Percentiles rank a stretch among this genome's conserved stretches.
phyloP scores from a whole-genome alignment of 179 eudicot genomes.

The Heliamphora ciliata region DNA sequence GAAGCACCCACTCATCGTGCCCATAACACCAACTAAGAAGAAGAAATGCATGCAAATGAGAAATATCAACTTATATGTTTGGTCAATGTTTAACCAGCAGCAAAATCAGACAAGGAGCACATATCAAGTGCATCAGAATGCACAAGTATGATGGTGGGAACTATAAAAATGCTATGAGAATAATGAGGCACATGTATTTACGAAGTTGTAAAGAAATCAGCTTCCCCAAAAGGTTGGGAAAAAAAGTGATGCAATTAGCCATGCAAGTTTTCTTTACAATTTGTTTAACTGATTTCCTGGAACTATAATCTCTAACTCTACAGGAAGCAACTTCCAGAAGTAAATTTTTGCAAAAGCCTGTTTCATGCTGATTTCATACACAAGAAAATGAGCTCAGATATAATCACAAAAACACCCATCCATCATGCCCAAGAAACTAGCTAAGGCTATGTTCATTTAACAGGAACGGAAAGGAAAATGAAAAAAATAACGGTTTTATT shows the following conservation, averaged over 20 bases:
- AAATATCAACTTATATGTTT: neutral
- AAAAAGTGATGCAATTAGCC: neutral
- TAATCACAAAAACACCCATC: neutral
- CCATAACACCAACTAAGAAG: neutral
- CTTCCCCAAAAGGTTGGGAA: too few relatives aligned
- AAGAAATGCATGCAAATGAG: neutral
- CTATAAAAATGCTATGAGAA: neutral
- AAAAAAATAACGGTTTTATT: too few relatives aligned
- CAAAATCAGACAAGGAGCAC: neutral
- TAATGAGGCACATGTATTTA: neutral
- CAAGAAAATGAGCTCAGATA: neutral
- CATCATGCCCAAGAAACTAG: neutral
- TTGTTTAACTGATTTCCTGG: neutral
- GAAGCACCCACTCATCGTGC: neutral
- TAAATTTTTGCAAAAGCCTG: conserved; percentile 86
- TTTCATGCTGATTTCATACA: conserved; percentile 54
- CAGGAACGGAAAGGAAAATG: too few relatives aligned
- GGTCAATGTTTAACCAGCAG: neutral
- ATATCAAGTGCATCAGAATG: neutral
- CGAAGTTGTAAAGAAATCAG: neutral
- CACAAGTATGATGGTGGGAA: neutral
- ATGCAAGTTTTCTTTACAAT: neutral
- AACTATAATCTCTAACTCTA: neutral
- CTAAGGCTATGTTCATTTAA: neutral
- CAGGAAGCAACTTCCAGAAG: conserved; percentile 44